These are phyloP conservation scores for Cudoniella acicularis DNA, from an alignment of 495 filamentous ascomycete species.

Conservation along the genomic window DNA sequence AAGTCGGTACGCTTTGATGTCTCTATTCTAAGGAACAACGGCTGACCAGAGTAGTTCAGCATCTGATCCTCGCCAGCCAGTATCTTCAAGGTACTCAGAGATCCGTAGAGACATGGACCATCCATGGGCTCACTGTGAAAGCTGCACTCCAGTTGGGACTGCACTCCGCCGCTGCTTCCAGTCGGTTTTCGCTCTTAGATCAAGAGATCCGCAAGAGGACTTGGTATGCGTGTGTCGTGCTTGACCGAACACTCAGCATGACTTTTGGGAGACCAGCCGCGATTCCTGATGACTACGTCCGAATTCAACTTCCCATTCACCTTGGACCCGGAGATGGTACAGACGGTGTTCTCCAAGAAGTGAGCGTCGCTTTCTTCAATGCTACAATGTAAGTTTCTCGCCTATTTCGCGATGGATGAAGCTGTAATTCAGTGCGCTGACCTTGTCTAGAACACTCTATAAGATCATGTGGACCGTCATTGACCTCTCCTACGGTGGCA, in stretches of 20 bases:
- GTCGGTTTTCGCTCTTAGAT: constrained; percentile 28
- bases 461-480: constrained; percentile 27
- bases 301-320: constrained; percentile 26
- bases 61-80: constrained; percentile 32
- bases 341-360: neutral
- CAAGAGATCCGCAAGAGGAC: constrained; percentile 35
- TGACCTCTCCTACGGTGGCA: constrained; percentile 31
- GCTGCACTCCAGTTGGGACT: constrained; percentile 37
- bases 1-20: constrained; percentile 28
- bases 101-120: constrained; percentile 35
- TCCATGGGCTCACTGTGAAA: constrained; percentile 35
- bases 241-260: constrained; percentile 41
- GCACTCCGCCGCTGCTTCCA: constrained; percentile 29
- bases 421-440: neutral
- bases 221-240: constrained; percentile 38
- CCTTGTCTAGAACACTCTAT: constrained; percentile 6
- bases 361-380: constrained; percentile 30
- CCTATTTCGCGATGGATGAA: neutral
- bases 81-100: constrained; percentile 39
- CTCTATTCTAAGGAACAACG: constrained; percentile 2
- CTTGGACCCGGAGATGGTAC: neutral
- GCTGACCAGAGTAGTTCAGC: constrained; percentile 27
- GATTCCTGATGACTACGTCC: constrained; percentile 35
- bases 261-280: constrained; percentile 36
- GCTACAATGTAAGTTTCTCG: constrained; percentile 29